Base-by-base conservation (phyloP, 2,329 filamentous ascomycete species). In the Cladosporium sphaerospermum region DNA sequence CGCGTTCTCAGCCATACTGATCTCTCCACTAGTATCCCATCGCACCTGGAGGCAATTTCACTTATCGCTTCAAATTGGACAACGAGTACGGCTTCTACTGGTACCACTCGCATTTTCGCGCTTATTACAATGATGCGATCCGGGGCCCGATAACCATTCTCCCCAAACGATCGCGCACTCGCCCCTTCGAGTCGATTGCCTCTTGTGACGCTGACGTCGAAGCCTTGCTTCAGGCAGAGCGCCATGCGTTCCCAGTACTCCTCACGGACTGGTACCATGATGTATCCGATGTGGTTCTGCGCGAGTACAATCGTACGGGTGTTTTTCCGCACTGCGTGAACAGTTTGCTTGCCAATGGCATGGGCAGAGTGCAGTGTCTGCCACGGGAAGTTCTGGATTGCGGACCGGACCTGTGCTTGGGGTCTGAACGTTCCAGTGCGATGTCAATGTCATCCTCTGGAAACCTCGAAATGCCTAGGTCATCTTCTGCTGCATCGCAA, bases 11-110 rank as follows among this genome's bases (percentile, higher is more conserved):
- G 39, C 39, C 9, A 19, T 10, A n/a, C 39, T 42, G 14, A 42
- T 19, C n/a, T 42, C 8, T 42, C 9, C 71, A 69, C 8, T 72
- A 77, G 54, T 77, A 73, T 56, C 72, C 73, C 2, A 70, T 73
- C 13, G 65, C 70, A 0, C 69, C 69, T 1, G 66, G 67, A 4
- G 52, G 61, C 18, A 59, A 45, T 5, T 67, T 69, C 52, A 70
- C 68, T 4, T 71, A 71, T 55, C 66, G 61, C 3, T 75, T 70
- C 62, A n/a, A 42, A 10, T n/a, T 42, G 39, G 9, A 9, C 9
- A 42, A 42, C n/a, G 39, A 42, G 39, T 42, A 42, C 39, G 39
- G 39, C 14, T 42, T 42, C 39, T 42, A 52, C 41, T 52, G 40
- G 4, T 39, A 39, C 11, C 36, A 52, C 40, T 43, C 16, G 16